A percentile compares a stretch with the other conserved stretches of the same genome.
Evolutionary conservation across 2,329 filamentous ascomycete genomes (phyloP).

Genomic region (Amesomyces nigricolor): DNA sequence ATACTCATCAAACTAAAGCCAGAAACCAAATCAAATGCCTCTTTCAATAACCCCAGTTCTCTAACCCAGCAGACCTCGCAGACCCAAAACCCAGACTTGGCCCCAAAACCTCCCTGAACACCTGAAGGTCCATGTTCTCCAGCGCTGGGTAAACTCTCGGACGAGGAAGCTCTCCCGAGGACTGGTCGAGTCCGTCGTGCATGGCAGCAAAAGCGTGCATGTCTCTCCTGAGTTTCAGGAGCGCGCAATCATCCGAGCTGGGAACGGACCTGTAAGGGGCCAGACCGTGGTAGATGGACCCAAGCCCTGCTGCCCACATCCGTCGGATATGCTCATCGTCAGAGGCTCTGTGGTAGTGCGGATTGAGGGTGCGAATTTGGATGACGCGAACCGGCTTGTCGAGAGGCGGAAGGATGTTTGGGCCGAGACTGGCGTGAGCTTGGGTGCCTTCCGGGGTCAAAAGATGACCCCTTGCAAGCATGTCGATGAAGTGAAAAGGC

Average conservation of each 20-base stretch:
- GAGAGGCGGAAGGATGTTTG: background rate
- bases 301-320: conserved; percentile 31
- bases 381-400: conserved; percentile 24
- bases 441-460: background rate
- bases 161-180: conserved; percentile 13
- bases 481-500: conserved; percentile 31
- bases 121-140: conserved; percentile 10
- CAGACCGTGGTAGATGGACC: conserved; percentile 28
- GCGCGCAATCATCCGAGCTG: background rate
- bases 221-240: conserved; percentile 10
- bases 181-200: conserved; percentile 4
- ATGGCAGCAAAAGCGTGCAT: conserved; percentile 16
- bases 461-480: conserved; percentile 22
- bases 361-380: conserved; percentile 31
- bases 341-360: conserved; percentile 31
- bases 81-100: background rate
- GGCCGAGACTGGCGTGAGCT: background rate
- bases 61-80: background rate
- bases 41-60: background rate
- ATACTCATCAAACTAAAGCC: no score
- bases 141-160: conserved; percentile 20
- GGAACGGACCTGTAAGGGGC: background rate
- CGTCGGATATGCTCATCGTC: conserved; percentile 27
- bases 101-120: conserved; percentile 3
- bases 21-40: no score